These are phyloP conservation scores for Starmera caribaea DNA, from an alignment of 805 yeast species.

Conservation along the genomic window DNA sequence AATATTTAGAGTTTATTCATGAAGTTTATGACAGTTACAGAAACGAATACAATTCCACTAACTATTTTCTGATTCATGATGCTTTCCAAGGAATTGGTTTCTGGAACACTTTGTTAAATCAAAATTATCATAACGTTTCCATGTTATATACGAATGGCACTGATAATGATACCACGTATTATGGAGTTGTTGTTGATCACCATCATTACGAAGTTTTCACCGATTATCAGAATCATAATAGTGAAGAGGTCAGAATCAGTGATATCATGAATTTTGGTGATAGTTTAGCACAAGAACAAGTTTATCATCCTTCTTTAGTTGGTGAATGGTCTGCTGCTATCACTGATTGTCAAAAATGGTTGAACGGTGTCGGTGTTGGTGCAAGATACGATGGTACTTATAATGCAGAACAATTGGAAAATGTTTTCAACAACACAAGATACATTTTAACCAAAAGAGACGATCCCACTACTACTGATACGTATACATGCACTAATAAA, in stretches of 20 bases:
- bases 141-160: slow-evolving; percentile 25
- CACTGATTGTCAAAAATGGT: slow-evolving; percentile 63
- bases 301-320: slow-evolving; percentile 41
- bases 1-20: slow-evolving; percentile 23
- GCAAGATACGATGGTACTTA: slow-evolving; percentile 49
- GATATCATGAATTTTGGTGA: slow-evolving; percentile 24
- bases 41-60: slow-evolving; percentile 12
- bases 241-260: slow-evolving; percentile 23
- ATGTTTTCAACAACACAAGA: neutral
- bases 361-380: slow-evolving; percentile 62
- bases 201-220: slow-evolving; percentile 87
- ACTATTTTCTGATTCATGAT: slow-evolving; percentile 51
- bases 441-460: neutral
- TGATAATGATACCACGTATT: slow-evolving; percentile 31
- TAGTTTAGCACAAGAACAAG: slow-evolving; percentile 20
- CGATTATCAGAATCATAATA: slow-evolving; percentile 43
- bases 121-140: slow-evolving; percentile 19
- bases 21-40: slow-evolving; percentile 22
- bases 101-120: slow-evolving; percentile 40
- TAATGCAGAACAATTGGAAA: slow-evolving; percentile 9
- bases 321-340: slow-evolving; percentile 70
- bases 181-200: slow-evolving; percentile 69
- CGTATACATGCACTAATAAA: slow-evolving; percentile 1
- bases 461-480: neutral
- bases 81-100: slow-evolving; percentile 48